These are phyloP conservation scores for Omphalotus olearius DNA, from an alignment of 1,284 basidiomycete species.

Conservation along the genomic window DNA sequence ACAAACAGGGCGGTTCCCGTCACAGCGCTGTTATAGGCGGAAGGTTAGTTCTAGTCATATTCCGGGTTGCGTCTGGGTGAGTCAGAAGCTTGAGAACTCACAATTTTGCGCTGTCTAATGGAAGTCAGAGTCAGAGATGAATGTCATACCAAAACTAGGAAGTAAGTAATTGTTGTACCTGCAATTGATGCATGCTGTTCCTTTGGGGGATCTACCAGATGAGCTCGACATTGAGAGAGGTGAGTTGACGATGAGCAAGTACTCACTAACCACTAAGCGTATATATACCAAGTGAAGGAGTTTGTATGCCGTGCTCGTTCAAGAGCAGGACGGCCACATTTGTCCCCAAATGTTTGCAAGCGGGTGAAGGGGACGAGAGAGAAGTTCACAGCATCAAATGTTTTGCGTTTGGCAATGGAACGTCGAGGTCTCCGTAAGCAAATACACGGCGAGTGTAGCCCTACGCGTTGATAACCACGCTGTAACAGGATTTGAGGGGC, in stretches of 20 bases:
- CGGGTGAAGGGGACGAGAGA: no score
- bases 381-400: no score
- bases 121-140: neutral
- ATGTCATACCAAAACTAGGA: neutral
- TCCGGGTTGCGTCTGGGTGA: neutral
- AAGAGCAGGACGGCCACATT: no score
- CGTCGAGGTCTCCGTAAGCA: no score
- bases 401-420: no score
- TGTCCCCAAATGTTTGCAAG: no score
- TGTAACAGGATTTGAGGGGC: no score
- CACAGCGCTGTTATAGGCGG: conserved; percentile 11
- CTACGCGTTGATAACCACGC: no score
- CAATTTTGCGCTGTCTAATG: conserved; percentile 7
- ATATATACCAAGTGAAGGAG: conserved; percentile 1
- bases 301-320: neutral
- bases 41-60: neutral
- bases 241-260: neutral
- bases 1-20: conserved; percentile 15
- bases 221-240: conserved; percentile 1
- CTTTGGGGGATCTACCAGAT: conserved; percentile 7
- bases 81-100: neutral
- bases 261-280: neutral
- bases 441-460: no score
- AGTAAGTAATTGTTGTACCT: conserved; percentile 3
- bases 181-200: conserved; percentile 9